Evolutionary conservation across 1,284 basidiomycete genomes (phyloP).

Genomic region (Cerrena zonata): DNA sequence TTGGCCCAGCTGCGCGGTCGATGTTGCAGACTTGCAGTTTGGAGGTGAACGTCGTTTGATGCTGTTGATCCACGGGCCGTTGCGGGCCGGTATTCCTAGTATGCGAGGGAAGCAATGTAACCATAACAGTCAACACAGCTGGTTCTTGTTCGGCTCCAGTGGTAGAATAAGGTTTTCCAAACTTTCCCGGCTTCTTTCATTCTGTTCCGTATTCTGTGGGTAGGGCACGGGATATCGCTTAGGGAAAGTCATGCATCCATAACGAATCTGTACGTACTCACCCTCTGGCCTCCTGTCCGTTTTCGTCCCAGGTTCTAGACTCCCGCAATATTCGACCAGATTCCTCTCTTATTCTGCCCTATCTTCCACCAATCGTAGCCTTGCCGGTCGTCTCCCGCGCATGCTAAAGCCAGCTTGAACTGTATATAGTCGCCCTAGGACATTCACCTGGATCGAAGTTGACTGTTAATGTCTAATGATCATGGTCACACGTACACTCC

Average conservation of each 20-base stretch:
- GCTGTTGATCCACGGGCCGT: background rate
- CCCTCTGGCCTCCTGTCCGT: background rate
- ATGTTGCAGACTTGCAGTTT: too few species aligned
- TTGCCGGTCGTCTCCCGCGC: background rate
- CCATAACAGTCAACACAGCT: background rate
- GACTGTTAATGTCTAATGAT: background rate
- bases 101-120: background rate
- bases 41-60: background rate
- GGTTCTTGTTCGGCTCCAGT: background rate
- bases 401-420: background rate
- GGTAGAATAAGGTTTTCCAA: background rate
- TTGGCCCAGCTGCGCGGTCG: too few species aligned
- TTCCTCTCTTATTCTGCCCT: background rate
- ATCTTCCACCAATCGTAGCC: background rate
- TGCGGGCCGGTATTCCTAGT: background rate
- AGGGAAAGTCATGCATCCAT: background rate
- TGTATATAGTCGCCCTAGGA: background rate
- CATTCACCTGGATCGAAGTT: background rate
- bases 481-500: background rate
- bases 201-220: background rate
- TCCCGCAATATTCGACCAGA: background rate
- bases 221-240: background rate
- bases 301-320: background rate
- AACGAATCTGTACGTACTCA: background rate
- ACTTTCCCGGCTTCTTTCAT: constrained; percentile 1